Evolutionary conservation across 495 filamentous ascomycete genomes (phyloP), one percentile per base, ranked within the genome.

Genomic region (Apodospora peruviana): DNA sequence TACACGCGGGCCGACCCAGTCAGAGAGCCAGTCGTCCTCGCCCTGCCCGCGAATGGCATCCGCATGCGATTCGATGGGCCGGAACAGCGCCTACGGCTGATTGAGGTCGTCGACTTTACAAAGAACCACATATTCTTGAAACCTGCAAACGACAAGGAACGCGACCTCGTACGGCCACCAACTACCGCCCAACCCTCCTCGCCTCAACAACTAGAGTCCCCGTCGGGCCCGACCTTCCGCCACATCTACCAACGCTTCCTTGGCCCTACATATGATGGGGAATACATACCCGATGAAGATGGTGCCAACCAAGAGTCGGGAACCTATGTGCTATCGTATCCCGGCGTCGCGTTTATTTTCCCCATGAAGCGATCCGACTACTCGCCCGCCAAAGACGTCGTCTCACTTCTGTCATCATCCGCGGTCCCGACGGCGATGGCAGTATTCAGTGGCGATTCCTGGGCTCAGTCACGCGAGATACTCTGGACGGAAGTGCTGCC

Each of bases 11-110:
- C 68, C 14, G 69, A 85, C 12, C 93, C 93, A 22, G 73, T 96
- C 9, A 70, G 61, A n/a, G 74, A 81, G 4, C 87, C 88, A 1
- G 75, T 95, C 18, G 62, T 86, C 27, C 60, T 98, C 23, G 76
- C 72, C 32, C 79, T 96, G 10, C 87, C 90, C 9, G 75, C 77
- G 5, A 96, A 96, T 66, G 93, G 93, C 17, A 57, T 98, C 21
- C 87, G 91, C 11, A 69, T 97, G 41, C 88, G 86, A 21, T 98
- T 98, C 57, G 93, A 98, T 60, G 93, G 91, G 0, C 83, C 89
- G 2, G 90, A 96, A 57, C 93, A 98, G 68, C 79, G 91, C 36
- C 73, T 98, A 14, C 85, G 93, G 1, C 66, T 98, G 42, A 88
- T 98, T 59, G 93, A 98, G 65, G 77, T 96, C 17, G 67, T 88